These are phyloP conservation scores for Sporothrix variecibatus DNA, from an alignment of 2,329 filamentous ascomycete species.

Conservation along the genomic window DNA sequence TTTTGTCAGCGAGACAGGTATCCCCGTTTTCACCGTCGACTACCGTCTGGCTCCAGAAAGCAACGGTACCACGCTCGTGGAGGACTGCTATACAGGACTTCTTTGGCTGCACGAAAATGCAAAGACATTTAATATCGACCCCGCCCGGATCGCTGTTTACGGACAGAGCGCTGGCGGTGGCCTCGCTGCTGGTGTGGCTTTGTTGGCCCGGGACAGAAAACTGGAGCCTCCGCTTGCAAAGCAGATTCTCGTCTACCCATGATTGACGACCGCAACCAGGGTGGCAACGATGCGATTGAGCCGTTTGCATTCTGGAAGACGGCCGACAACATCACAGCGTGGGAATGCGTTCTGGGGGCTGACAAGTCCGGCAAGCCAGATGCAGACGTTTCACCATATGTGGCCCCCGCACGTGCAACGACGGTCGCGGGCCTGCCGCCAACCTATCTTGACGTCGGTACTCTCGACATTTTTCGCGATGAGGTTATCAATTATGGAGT, in stretches of 20 bases:
- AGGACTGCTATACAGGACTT: constrained; percentile 4
- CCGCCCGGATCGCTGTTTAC: neutral
- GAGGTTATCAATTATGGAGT: neutral
- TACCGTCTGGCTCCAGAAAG: constrained; percentile 6
- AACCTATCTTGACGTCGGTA: neutral
- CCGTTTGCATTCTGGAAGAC: neutral
- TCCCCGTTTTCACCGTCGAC: constrained; percentile 15
- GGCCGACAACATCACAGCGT: neutral
- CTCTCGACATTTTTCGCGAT: neutral
- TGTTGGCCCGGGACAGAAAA: neutral
- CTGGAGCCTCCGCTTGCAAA: neutral
- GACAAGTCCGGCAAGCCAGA: neutral
- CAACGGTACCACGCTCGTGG: neutral
- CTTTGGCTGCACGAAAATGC: constrained; percentile 10
- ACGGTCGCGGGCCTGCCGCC: neutral
- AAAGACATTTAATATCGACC: neutral
- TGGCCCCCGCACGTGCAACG: neutral
- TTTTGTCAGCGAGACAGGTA: neutral
- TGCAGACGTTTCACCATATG: neutral
- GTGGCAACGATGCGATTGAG: neutral
- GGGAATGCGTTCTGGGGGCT: neutral
- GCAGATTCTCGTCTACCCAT: neutral
- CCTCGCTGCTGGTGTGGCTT: neutral
- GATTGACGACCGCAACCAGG: neutral
- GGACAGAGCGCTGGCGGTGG: neutral